Evolutionary conservation across 75 land plant genomes (phyloP), one percentile per base, ranked within the genome.

Genomic region (Chamaecyparis obtusa): DNA sequence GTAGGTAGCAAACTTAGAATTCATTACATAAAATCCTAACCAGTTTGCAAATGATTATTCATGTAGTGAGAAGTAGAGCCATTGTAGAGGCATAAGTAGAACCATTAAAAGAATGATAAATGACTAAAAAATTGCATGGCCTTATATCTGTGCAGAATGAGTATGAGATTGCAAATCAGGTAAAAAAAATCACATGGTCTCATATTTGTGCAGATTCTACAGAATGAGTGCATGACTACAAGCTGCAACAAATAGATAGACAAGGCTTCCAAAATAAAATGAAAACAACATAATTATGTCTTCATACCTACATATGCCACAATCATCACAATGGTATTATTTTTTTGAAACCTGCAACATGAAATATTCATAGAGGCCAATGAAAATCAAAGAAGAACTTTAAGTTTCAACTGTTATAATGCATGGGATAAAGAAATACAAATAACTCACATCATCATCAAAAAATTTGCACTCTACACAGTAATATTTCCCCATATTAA

Each of bases 401-500:
- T 10, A 24, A 71, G 48, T 41, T 67, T n/a, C 19, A 11, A 32
- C 36, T 67, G 17, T 33, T 72, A 8, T 27, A 79, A 64, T 64
- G 24, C 46, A 27, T 49, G 17, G 15, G 37, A 57, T 46, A 16
- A 37, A 64, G 9, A 41, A 60, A 30, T 6, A 15, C 72, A 72
- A 72, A 14, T 15, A 76, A n/a, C 88, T 87, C 56, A 93, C 97
- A 87, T 97, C 93, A 87, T 97, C 99, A 79, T 97, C 99, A 86
- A 91, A 97, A 91, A 97, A 96, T 48, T 96, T 96, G 96, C 99
- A 97, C 17, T 88, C 87, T 3, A 90, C 88, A 74, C 99, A 97
- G 90, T 92, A 97, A 86, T 95, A 97, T 75, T 97, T 98, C 43
- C 99, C 99, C 99, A 97, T 97, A 79, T 91, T 96, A 48, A 97